These are phyloP conservation scores for Eucalyptus guilfoylei DNA, from an alignment of 345 rosid genomes.

Conservation along the genomic window DNA sequence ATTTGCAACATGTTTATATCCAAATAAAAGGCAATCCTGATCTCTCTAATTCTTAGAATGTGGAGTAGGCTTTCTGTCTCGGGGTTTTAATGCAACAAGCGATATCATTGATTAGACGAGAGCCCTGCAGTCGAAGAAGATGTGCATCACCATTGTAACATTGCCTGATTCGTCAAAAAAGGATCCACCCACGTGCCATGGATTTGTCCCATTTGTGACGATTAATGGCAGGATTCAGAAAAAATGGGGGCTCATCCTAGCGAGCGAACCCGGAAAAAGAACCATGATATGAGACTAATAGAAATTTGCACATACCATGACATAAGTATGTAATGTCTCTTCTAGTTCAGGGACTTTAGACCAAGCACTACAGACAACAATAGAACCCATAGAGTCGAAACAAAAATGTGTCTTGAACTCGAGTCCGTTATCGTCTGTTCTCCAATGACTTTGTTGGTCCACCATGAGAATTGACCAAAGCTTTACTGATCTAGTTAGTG, in stretches of 20 bases:
- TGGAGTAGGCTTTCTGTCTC: neutral
- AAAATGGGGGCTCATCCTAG: neutral
- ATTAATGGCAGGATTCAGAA: neutral
- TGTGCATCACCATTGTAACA: neutral
- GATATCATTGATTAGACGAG: neutral
- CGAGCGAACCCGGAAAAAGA: neutral
- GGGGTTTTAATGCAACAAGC: neutral
- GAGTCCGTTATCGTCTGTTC: neutral
- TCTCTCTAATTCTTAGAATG: neutral
- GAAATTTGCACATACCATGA: neutral
- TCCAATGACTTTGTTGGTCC: neutral
- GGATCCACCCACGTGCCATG: neutral
- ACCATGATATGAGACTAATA: neutral
- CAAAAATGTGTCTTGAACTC: neutral
- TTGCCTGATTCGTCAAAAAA: neutral
- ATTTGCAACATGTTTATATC: neutral
- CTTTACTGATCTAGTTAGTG: neutral
- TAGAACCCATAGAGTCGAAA: neutral
- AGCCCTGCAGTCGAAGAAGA: neutral
- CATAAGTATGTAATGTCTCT: neutral
- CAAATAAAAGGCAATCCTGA: neutral
- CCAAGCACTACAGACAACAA: neutral
- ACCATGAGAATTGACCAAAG: neutral
- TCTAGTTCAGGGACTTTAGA: neutral
- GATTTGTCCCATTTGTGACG: neutral